Evolutionary conservation across 2,329 filamentous ascomycete species (phyloP).

Genomic region (Cladosporium sphaerospermum): DNA sequence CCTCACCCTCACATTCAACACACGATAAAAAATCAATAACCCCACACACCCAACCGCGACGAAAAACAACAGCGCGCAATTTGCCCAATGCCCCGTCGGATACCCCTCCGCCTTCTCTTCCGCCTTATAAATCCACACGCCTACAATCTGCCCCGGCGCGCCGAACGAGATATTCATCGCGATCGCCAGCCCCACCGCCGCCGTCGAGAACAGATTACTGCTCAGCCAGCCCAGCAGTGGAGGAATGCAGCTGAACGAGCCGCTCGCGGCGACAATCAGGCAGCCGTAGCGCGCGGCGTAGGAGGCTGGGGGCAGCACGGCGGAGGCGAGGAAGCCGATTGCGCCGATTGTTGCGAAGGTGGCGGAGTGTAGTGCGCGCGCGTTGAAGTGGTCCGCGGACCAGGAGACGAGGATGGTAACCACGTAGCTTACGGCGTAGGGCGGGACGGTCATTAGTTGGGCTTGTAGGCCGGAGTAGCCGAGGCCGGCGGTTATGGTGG

Average conservation of each 20-base stretch:
- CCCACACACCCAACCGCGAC: slow-evolving; percentile 50
- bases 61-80: slow-evolving; percentile 55
- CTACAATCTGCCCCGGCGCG: slow-evolving; percentile 64
- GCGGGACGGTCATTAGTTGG: slow-evolving; percentile 30
- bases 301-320: slow-evolving; percentile 53
- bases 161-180: slow-evolving; percentile 60
- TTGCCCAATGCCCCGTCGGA: slow-evolving; percentile 64
- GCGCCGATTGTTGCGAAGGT: slow-evolving; percentile 46
- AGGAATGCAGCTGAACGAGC: slow-evolving; percentile 63
- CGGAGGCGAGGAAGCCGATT: slow-evolving; percentile 56
- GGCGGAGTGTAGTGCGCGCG: slow-evolving; percentile 48
- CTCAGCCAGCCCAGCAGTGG: slow-evolving; percentile 66
- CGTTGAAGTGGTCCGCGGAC: slow-evolving; percentile 59
- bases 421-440: slow-evolving; percentile 34
- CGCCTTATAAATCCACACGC: slow-evolving; percentile 67
- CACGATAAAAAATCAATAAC: slow-evolving; percentile 52
- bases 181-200: slow-evolving; percentile 61
- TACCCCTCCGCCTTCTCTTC: slow-evolving; percentile 56
- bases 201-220: slow-evolving; percentile 60
- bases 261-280: slow-evolving; percentile 60
- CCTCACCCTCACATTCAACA: slow-evolving; percentile 34
- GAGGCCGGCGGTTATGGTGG: slow-evolving; percentile 55
- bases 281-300: slow-evolving; percentile 62
- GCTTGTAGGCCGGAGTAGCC: slow-evolving; percentile 51
- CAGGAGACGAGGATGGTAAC: slow-evolving; percentile 43